Evolutionary conservation across 768 basidiomycete genomes (phyloP).

Genomic region (Kwoniella europaea): DNA sequence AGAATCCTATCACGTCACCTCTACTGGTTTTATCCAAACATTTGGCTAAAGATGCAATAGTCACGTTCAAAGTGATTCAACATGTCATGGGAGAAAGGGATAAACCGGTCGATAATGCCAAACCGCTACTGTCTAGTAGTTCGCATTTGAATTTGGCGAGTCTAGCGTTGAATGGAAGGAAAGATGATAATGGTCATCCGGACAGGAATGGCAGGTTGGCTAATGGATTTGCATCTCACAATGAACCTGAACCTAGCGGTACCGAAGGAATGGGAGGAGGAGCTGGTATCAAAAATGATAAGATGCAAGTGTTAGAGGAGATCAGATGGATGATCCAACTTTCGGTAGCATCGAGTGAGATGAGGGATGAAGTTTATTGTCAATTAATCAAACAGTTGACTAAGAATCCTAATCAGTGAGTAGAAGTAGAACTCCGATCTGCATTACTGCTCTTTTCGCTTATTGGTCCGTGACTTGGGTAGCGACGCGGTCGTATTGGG

Average conservation of each 20-base stretch:
- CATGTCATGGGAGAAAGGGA: slow-evolving; percentile 92
- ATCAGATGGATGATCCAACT: slow-evolving; percentile 83
- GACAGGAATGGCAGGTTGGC: slow-evolving; percentile 17
- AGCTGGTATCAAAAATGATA: slow-evolving; percentile 29
- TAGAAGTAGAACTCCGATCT: slow-evolving; percentile 57
- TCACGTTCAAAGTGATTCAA: slow-evolving; percentile 86
- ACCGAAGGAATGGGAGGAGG: not conserved
- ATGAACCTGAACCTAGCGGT: not conserved
- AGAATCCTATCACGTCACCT: slow-evolving; percentile 73
- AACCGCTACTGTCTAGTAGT: slow-evolving; percentile 13
- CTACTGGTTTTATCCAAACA: slow-evolving; percentile 71
- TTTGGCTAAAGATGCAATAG: slow-evolving; percentile 77
- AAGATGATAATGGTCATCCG: slow-evolving; percentile 53
- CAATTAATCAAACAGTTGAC: slow-evolving; percentile 91
- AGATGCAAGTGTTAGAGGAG: slow-evolving; percentile 67
- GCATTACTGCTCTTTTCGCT: no score
- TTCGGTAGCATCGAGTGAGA: slow-evolving; percentile 77
- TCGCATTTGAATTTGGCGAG: slow-evolving; percentile 27
- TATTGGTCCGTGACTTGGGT: not conserved
- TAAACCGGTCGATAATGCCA: slow-evolving; percentile 58
- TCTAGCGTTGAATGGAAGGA: slow-evolving; percentile 19
- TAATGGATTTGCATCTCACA: slow-evolving; percentile 13
- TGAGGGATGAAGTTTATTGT: slow-evolving; percentile 91
- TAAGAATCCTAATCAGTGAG: slow-evolving; percentile 77
- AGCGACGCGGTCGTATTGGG: slow-evolving; percentile 88